These are phyloP conservation scores for Onygenales sp. DNA, from an alignment of 2,329 filamentous ascomycete genomes.

Conservation along the genomic window DNA sequence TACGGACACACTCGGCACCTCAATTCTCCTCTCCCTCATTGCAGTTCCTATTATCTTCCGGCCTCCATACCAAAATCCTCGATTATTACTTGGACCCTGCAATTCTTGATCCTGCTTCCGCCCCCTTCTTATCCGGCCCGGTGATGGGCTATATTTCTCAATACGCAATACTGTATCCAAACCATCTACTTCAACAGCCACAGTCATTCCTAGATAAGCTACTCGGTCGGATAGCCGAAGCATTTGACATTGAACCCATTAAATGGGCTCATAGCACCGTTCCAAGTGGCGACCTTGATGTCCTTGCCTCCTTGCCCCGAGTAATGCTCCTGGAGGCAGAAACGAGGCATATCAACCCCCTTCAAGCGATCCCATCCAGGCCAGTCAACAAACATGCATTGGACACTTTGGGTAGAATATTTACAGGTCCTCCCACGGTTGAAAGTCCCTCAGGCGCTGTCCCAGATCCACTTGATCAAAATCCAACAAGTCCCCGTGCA, in stretches of 20 bases:
- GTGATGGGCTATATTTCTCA: slow-evolving; percentile 49
- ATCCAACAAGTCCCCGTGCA: slow-evolving; percentile 29
- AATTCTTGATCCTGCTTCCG: slow-evolving; percentile 41
- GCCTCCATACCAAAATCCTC: slow-evolving; percentile 42
- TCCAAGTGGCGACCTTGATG: slow-evolving; percentile 46
- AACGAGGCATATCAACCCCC: slow-evolving; percentile 30
- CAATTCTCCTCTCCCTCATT: slow-evolving; percentile 35
- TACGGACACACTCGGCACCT: slow-evolving; percentile 23
- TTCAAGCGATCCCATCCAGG: slow-evolving; percentile 43
- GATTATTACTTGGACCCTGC: slow-evolving; percentile 44
- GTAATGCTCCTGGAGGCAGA: slow-evolving; percentile 40
- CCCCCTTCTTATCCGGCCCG: slow-evolving; percentile 44
- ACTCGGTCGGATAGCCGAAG: slow-evolving; percentile 37
- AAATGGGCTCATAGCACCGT: slow-evolving; percentile 45
- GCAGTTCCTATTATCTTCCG: slow-evolving; percentile 43
- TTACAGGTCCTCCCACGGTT: slow-evolving; percentile 40
- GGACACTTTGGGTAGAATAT: slow-evolving; percentile 45
- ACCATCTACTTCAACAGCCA: slow-evolving; percentile 41
- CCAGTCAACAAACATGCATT: slow-evolving; percentile 45
- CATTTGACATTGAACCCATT: slow-evolving; percentile 34
- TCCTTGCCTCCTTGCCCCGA: slow-evolving; percentile 50
- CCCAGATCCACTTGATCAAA: slow-evolving; percentile 18
- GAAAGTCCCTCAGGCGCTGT: not conserved
- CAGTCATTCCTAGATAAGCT: slow-evolving; percentile 35
- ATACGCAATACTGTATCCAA: slow-evolving; percentile 46